phyloP scores from a whole-genome alignment of 768 basidiomycete genomes.

The Sporobolomyces roseus region DNA sequence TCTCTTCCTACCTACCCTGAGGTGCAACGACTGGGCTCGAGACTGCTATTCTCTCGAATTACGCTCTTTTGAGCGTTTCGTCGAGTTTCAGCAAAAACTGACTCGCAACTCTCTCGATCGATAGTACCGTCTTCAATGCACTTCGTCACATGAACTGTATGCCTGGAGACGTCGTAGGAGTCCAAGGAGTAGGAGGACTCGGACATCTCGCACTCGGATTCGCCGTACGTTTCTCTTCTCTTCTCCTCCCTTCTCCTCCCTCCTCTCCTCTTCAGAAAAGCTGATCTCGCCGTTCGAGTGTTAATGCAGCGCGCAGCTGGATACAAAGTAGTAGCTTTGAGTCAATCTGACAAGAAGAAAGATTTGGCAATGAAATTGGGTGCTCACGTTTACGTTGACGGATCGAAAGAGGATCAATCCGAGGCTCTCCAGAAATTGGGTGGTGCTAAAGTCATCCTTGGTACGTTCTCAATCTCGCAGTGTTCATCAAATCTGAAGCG shows the following conservation, averaged over 20 bases:
- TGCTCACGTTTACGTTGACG: slow-evolving; percentile 51
- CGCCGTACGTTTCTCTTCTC: not conserved
- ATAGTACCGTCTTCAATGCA: slow-evolving; percentile 51
- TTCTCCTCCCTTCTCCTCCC: not conserved
- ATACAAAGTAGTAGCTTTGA: slow-evolving; percentile 50
- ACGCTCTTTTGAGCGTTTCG: too few species aligned
- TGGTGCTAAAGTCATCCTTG: slow-evolving; percentile 50
- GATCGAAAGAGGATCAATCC: slow-evolving; percentile 45
- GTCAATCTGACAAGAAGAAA: slow-evolving; percentile 47
- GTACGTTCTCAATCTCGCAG: not conserved
- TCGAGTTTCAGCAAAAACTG: too few species aligned
- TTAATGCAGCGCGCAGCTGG: slow-evolving; percentile 42
- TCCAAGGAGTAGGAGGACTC: slow-evolving; percentile 49
- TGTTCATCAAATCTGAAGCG: too few species aligned
- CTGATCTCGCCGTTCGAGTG: too few species aligned
- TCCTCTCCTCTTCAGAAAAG: slow-evolving; percentile 18
- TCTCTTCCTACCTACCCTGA: not conserved
- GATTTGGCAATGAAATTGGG: slow-evolving; percentile 50
- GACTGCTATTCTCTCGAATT: too few species aligned
- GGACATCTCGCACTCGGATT: not conserved
- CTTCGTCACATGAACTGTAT: slow-evolving; percentile 47
- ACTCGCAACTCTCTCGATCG: too few species aligned
- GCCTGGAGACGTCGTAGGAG: slow-evolving; percentile 50
- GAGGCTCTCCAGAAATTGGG: slow-evolving; percentile 50
- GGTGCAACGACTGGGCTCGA: too few species aligned